Evolutionary conservation across 441 rosid species (phyloP).

Genomic region (Populus tomentosa): DNA sequence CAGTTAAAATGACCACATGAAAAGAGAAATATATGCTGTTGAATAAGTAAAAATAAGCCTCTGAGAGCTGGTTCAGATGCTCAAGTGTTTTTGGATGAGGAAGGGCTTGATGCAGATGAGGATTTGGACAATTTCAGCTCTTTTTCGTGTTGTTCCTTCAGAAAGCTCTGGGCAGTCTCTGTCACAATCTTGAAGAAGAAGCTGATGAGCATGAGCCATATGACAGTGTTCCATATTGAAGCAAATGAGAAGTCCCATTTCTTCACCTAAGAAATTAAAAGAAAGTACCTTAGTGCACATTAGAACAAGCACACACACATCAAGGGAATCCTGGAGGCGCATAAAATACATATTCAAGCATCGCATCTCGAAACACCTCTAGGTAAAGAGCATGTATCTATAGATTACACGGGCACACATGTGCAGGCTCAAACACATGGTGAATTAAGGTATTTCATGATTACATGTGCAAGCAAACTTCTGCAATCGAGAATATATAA

Average conservation of each 20-base stretch:
- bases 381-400: no score
- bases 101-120: no score
- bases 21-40: background rate
- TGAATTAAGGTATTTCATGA: no score
- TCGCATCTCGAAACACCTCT: no score
- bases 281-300: no score
- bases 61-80: no score
- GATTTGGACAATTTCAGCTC: conserved; percentile 21
- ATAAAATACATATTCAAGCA: no score
- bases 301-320: background rate
- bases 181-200: conserved; percentile 85
- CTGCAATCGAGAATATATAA: no score
- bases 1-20: background rate
- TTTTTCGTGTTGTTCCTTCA: conserved; percentile 65
- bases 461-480: no score
- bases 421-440: no score
- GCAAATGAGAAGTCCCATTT: conserved; percentile 85
- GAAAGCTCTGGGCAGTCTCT: conserved; percentile 69
- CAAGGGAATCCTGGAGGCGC: background rate
- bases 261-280: conserved; percentile 37
- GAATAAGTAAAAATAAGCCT: background rate
- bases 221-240: conserved; percentile 75
- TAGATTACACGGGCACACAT: no score
- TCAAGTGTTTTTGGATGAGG: no score
- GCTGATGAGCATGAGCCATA: conserved; percentile 95